Conservation (phyloP, 768 basidiomycete species). For the Rhodotorula taiwanensis region DNA sequence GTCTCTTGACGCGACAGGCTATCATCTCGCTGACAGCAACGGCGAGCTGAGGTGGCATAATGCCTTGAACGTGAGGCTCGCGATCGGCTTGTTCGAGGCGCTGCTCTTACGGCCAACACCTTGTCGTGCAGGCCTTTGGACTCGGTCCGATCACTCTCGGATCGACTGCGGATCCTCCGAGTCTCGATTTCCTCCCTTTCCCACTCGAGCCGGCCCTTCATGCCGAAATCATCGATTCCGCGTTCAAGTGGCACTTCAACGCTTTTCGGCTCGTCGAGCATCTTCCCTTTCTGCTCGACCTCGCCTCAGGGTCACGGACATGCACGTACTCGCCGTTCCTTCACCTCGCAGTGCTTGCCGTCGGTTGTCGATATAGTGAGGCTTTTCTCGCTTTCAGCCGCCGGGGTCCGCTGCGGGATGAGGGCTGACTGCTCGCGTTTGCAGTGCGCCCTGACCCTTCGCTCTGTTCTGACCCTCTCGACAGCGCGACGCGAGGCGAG, state of each 20-base stretch:
- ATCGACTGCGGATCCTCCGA: too few species aligned
- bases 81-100: background rate
- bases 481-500: background rate
- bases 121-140: background rate
- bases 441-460: background rate
- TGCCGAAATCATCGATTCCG: background rate
- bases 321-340: background rate
- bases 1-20: background rate
- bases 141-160: too few species aligned
- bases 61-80: background rate
- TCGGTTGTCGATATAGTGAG: background rate
- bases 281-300: background rate
- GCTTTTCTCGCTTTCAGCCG: too few species aligned
- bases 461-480: background rate
- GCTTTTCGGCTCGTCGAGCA: background rate
- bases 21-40: background rate
- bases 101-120: background rate
- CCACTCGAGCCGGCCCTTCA: background rate
- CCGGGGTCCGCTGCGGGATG: fast-evolving
- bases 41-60: background rate
- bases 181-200: background rate
- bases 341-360: background rate
- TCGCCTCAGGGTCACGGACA: background rate
- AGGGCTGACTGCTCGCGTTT: background rate
- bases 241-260: background rate